Evolutionary conservation across 73 alveolate species (phyloP), one percentile per base, ranked within the genome.

Genomic region (Paramecium biaurelia): DNA sequence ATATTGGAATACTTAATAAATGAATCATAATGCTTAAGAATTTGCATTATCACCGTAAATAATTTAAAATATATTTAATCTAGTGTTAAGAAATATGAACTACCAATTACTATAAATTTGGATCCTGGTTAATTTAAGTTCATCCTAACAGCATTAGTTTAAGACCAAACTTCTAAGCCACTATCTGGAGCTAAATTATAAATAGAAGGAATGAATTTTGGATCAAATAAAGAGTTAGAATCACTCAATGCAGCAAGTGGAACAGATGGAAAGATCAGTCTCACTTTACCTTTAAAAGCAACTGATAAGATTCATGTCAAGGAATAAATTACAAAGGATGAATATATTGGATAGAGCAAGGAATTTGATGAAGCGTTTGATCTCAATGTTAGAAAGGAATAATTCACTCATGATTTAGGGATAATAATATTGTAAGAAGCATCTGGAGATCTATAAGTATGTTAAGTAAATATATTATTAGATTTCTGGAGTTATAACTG

Each of bases 401-500:
- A 26, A 63, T 63, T 30, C 45, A 26, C 47, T 63, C 84, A 63
- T 63, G 84, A 63, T 63, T 26, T 63, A n/a, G 84, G 84, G 6
- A 63, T 32, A 3, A 63, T 63, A 1, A 63, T 23, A 63, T 63
- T 63, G 26, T 63, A 63, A 63, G 84, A 63, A 32, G 84, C 84
- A 63, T 63, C 84, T 2, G 84, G 84, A 30, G 84, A 63, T 63
- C 12, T 63, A 63, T 32, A 63, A 63, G 84, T 63, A 63, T 20
- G 15, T 1, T 30, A 5, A 11, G 2, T 10, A 6, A 0, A 30
- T 23, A 11, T 30, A 72, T 72, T 1, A 11, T 11, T 72, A 72
- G 86, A 72, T 72, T 15, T 72, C 86, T n/a, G 86, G 86, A 34
- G 35, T 57, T 5, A 72, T 72, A 1, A 35, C 63, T 15, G 86